Evolutionary conservation across 2,329 filamentous ascomycete species (phyloP), one percentile per base, ranked within the genome.

Genomic region (Penicillium sp.): DNA sequence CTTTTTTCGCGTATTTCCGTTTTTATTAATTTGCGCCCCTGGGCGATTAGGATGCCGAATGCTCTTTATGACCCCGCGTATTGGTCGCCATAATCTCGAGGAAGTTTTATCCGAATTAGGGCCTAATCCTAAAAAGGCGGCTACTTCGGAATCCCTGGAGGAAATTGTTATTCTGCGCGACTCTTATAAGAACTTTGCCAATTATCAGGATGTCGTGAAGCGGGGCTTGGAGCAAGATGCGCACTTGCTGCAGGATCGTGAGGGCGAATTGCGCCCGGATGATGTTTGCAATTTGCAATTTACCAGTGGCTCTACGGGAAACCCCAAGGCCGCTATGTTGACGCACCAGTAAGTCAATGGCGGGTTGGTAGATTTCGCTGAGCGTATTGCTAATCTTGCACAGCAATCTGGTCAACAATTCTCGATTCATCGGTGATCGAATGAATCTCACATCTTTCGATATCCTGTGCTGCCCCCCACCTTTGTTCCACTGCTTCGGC

Each of bases 401-500:
- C 22, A 77, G 75, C 53, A 75, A 75, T 42, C 53, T 73, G 3
- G 65, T 85, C 64, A 88, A 88, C 69, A 88, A 88, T 68, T 81
- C 84, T 7, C 82, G 85, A 29, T 88, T 88, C 73, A 87, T 88
- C 46, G 89, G 88, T 50, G 87, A 90, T 70, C 83, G 88, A 41
- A 88, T 92, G 87, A 80, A 83, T 5, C 79, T 93, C 14, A 85
- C 83, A 0, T 74, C 82, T 3, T 76, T 79, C 43, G 88, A 92
- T 66, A 77, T 87, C 7, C 79, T 94, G 10, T 93, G 89, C 77
- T 94, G 90, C 69, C 89, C 89, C 3, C 89, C 90, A 0, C 90
- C 90, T 0, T 80, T 94, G 3, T 94, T 94, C 78, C 90, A 94
- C 76, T 93, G 89, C 76, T 93, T 93, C 67, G 89, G 89, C 1